Percentiles rank a stretch among this genome's conserved stretches.
Evolutionary conservation across 2,329 filamentous ascomycete genomes (phyloP).

Genomic region (Rugonectria rugulosa): DNA sequence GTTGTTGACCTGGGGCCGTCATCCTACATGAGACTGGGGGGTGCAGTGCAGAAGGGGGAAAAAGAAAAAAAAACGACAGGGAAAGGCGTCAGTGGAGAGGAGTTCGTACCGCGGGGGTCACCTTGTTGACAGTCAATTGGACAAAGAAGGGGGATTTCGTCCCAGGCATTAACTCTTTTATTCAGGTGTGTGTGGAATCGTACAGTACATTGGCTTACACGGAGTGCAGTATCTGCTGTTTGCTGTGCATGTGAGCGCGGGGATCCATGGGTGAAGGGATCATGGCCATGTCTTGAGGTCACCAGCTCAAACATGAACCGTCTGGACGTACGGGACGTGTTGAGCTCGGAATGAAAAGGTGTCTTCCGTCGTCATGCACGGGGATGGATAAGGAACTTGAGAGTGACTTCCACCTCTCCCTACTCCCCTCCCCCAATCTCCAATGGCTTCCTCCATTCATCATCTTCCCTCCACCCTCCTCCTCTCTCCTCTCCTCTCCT

Average conservation of each 20-base stretch:
- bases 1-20: slow-evolving; percentile 11
- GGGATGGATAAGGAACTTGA: neutral
- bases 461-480: neutral
- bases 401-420: slow-evolving; percentile 15
- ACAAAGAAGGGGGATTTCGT: neutral
- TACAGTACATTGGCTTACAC: neutral
- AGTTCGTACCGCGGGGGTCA: slow-evolving; percentile 13
- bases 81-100: slow-evolving; percentile 15
- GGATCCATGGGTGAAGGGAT: neutral
- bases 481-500: slow-evolving; percentile 2
- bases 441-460: neutral
- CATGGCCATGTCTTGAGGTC: neutral
- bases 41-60: slow-evolving; percentile 1
- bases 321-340: slow-evolving; percentile 7
- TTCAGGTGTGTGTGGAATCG: neutral
- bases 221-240: neutral
- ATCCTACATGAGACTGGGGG: neutral
- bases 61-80: neutral
- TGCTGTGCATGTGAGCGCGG: slow-evolving; percentile 5
- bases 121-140: slow-evolving; percentile 16
- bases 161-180: slow-evolving; percentile 1
- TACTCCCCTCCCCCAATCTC: neutral
- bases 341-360: slow-evolving; percentile 12
- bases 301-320: neutral
- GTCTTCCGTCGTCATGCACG: slow-evolving; percentile 13